Base-by-base conservation (phyloP, 2,329 filamentous ascomycete genomes). In the Trichophyton rubrum region DNA sequence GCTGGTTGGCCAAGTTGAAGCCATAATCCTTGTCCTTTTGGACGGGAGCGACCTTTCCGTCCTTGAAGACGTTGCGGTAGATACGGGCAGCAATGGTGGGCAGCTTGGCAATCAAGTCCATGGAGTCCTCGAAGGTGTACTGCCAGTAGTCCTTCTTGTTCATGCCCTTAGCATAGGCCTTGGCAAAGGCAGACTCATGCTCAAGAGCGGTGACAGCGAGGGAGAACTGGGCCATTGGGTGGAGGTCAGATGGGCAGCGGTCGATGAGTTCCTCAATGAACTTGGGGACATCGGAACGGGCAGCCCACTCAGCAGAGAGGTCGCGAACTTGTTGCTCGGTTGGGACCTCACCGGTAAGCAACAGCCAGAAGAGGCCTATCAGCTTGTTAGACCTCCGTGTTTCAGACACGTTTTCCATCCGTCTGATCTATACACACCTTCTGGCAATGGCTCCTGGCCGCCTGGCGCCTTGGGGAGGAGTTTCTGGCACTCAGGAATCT, bases 1-100 rank as follows among this genome's bases (percentile, higher is more conserved):
- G 90, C 85, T 96, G 90, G 86, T 97, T 97, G 79, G 93, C 91
- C 76, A 99, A 89, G 88, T 99, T 99, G 89, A 87, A 99, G 71
- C 87, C 84, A 82, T 96, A 99, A 76, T 99, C 93, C 88, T 97
- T 93, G 82, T 97, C 92, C 84, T 96, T 95, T 83, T 97, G 87
- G 76, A 96, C 85, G 60, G 90, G 77, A 63, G 90, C 89, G 68
- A 99, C 92, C 87, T 97, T 97, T 80, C 93, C 93, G 74, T 95
- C 93, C 86, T 97, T 96, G 89, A 95, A 99, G 77, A 97, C 87
- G 78, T 99, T 99, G 82, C 95, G 93, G 87, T 99, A 99, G 84
- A 99, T 99, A 81, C 90, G 90, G 66, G 93, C 82, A 66, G 93
- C 93, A 72, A 99, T 96, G 76, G 90, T 96, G 75, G 93, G 93